Evolutionary conservation across 1,139 yeast genomes (phyloP).

Genomic region (Suzukiozyma palmioleophila): DNA sequence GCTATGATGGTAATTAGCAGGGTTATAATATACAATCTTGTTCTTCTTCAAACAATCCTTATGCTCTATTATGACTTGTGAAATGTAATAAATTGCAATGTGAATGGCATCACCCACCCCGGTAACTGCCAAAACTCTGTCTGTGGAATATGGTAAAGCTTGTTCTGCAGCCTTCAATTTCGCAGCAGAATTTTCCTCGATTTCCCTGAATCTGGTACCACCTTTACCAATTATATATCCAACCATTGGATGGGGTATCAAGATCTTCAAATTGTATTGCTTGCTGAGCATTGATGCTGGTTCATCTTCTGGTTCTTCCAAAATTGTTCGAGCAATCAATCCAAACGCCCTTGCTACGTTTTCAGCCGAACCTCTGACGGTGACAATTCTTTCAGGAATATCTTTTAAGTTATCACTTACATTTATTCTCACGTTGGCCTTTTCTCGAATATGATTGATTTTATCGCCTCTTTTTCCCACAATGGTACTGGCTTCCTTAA

Average conservation of each 20-base stretch:
- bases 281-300: slow-evolving; percentile 55
- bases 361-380: slow-evolving; percentile 74
- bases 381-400: slow-evolving; percentile 72
- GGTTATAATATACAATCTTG: slow-evolving; percentile 60
- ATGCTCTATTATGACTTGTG: slow-evolving; percentile 62
- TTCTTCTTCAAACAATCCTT: slow-evolving; percentile 47
- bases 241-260: slow-evolving; percentile 78
- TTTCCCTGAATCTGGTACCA: slow-evolving; percentile 73
- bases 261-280: slow-evolving; percentile 53
- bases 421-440: slow-evolving; percentile 62
- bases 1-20: slow-evolving; percentile 45
- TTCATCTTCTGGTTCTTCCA: slow-evolving; percentile 64
- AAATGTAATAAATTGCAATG: slow-evolving; percentile 73
- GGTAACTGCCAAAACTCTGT: slow-evolving; percentile 62
- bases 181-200: slow-evolving; percentile 82
- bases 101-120: slow-evolving; percentile 90
- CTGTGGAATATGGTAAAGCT: slow-evolving; percentile 75
- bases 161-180: slow-evolving; percentile 72
- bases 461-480: slow-evolving; percentile 80
- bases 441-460: slow-evolving; percentile 61
- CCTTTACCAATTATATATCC: slow-evolving; percentile 81
- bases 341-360: slow-evolving; percentile 84
- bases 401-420: slow-evolving; percentile 77
- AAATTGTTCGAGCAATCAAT: slow-evolving; percentile 59
- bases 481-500: slow-evolving; percentile 70